phyloP scores from a whole-genome alignment of 2,329 filamentous ascomycete species.

The Dichotomopilus funicola region DNA sequence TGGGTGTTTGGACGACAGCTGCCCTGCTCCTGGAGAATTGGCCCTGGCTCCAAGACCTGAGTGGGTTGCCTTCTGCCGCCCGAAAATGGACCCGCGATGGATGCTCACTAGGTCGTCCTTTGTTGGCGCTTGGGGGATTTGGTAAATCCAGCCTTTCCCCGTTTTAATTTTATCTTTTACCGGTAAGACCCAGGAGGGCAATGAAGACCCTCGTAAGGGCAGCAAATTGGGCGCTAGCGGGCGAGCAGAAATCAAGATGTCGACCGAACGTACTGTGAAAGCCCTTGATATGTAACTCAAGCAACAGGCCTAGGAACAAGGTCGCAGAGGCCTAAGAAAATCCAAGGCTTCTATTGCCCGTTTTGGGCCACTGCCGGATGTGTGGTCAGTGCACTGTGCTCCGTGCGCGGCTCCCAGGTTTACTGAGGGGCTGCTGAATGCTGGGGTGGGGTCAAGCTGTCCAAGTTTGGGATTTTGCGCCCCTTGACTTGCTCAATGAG shows the following conservation, averaged over 20 bases:
- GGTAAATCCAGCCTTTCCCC: too few species aligned
- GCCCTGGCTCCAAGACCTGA: too few species aligned
- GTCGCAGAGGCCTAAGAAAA: conserved; percentile 6
- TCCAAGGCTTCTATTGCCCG: conserved; percentile 6
- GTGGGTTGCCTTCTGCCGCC: too few species aligned
- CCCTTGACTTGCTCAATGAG: too few species aligned
- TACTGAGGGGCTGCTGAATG: conserved; percentile 1
- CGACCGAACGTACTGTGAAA: not conserved
- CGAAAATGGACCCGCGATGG: too few species aligned
- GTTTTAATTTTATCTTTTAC: too few species aligned
- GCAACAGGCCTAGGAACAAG: conserved; percentile 11
- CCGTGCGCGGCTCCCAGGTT: not conserved
- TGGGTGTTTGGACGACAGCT: conserved; percentile 15
- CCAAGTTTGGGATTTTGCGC: not conserved
- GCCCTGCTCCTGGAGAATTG: too few species aligned
- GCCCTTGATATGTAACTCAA: too few species aligned
- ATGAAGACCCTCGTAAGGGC: too few species aligned
- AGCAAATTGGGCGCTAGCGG: not conserved
- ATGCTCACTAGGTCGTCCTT: too few species aligned
- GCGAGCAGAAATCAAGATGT: conserved; percentile 11
- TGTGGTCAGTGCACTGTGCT: conserved; percentile 8
- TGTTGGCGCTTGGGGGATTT: too few species aligned
- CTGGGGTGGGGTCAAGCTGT: not conserved
- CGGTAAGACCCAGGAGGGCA: too few species aligned
- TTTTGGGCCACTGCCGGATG: conserved; percentile 1